Percentiles rank a stretch among this genome's conserved stretches.
Evolutionary conservation across 139 green algal species (phyloP).

Genomic region (Tetraselmis striata): DNA sequence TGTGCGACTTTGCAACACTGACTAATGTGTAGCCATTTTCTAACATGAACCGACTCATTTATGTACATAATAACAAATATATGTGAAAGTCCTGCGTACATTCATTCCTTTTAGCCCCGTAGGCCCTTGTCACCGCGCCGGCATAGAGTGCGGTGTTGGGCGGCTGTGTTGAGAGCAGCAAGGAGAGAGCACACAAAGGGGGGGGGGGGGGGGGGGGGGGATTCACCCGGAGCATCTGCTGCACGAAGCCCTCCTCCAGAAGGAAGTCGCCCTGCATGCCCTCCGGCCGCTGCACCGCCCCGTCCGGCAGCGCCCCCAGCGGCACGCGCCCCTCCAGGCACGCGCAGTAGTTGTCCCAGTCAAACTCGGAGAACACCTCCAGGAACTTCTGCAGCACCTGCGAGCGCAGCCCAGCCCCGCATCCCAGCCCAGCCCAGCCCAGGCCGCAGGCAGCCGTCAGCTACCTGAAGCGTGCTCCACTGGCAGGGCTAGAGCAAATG

Average conservation of each 20-base stretch:
- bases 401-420: no score
- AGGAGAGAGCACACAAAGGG: neutral
- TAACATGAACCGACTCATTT: neutral
- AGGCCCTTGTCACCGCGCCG: no score
- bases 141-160: no score
- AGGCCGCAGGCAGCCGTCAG: no score
- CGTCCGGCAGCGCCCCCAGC: constrained; percentile 2
- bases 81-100: neutral
- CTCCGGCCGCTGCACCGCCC: neutral
- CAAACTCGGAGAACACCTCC: constrained; percentile 69
- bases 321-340: constrained; percentile 69
- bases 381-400: constrained; percentile 87
- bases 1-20: no score
- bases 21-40: no score
- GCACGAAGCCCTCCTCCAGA: constrained; percentile 25
- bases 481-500: no score
- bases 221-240: constrained; percentile 3
- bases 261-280: constrained; percentile 13
- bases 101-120: no score
- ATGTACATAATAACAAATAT: neutral
- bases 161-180: no score
- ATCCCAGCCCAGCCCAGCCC: no score
- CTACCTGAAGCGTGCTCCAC: no score
- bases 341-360: constrained; percentile 84
- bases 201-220: no score